A percentile compares a stretch with the other conserved stretches of the same genome.
These are phyloP conservation scores for Lachnellula subtilissima DNA, from an alignment of 2,329 filamentous ascomycete genomes.

Conservation along the genomic window DNA sequence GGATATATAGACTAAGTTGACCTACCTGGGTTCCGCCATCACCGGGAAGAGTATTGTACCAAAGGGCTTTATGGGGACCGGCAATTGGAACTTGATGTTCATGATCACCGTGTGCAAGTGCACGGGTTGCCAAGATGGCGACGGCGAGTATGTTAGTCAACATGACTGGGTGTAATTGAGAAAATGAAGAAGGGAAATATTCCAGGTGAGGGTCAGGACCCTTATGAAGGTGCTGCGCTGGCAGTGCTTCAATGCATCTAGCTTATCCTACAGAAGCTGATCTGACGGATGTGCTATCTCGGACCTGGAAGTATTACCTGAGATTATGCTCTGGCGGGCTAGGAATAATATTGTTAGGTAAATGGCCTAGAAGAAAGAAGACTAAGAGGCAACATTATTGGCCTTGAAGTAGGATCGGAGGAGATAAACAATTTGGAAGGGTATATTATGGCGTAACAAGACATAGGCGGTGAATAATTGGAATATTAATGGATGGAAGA, in stretches of 20 bases:
- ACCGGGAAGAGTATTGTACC: conserved; percentile 79
- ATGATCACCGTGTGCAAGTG: conserved; percentile 95
- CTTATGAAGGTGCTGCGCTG: conserved; percentile 20
- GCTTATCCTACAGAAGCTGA: conserved; percentile 5
- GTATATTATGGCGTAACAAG: conserved; percentile 1
- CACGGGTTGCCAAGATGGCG: conserved; percentile 41
- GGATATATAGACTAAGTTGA: conserved; percentile 3
- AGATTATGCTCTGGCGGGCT: conserved; percentile 3
- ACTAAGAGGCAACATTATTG: not conserved
- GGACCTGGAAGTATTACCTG: conserved; percentile 13
- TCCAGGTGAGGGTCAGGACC: conserved; percentile 2
- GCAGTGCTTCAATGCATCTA: conserved; percentile 12
- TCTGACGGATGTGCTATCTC: conserved; percentile 13
- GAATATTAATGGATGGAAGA: not conserved
- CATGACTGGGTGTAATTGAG: conserved; percentile 20
- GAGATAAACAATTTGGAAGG: conserved; percentile 12
- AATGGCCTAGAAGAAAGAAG: conserved; percentile 3
- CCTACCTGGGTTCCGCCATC: conserved; percentile 77
- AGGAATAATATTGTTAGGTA: conserved; percentile 12
- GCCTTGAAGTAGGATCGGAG: conserved; percentile 2
- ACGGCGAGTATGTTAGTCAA: conserved; percentile 22
- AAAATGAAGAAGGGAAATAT: conserved; percentile 1
- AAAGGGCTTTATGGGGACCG: conserved; percentile 69
- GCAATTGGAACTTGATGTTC: conserved; percentile 41
- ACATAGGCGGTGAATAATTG: not conserved